A percentile compares a stretch with the other conserved stretches of the same genome.
phyloP scores from a whole-genome alignment of 2,329 filamentous ascomycete genomes.

The Neoscytalidium dimidiatum region DNA sequence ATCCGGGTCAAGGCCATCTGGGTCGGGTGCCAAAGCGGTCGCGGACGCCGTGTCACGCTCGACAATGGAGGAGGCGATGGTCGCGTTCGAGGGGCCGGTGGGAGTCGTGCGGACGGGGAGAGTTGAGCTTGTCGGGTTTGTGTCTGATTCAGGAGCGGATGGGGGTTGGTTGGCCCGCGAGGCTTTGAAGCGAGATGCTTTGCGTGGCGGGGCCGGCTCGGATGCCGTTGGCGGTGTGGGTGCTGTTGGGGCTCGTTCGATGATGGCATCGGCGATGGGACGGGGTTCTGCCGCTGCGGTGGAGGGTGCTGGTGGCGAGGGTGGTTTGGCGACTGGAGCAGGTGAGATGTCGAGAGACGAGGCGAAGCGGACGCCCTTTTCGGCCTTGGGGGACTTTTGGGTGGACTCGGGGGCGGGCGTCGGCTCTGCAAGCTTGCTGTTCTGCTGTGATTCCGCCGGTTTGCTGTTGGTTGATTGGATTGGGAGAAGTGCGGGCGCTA shows the following conservation, averaged over 20 bases:
- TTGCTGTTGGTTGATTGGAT: background rate
- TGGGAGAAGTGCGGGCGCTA: slow-evolving; percentile 12
- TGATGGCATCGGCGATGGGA: slow-evolving; percentile 36
- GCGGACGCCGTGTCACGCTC: slow-evolving; percentile 48
- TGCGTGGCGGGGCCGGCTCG: slow-evolving; percentile 22
- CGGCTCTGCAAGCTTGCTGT: slow-evolving; percentile 25
- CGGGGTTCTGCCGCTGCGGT: slow-evolving; percentile 10
- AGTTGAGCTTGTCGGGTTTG: background rate
- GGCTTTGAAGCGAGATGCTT: slow-evolving; percentile 45
- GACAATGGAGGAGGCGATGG: slow-evolving; percentile 61
- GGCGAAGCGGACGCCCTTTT: slow-evolving; percentile 82
- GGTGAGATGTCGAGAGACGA: slow-evolving; percentile 70
- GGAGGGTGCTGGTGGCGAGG: background rate
- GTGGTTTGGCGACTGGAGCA: slow-evolving; percentile 25
- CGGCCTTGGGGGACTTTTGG: background rate
- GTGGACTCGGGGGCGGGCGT: slow-evolving; percentile 38
- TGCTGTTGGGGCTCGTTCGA: slow-evolving; percentile 31
- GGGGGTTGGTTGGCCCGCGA: slow-evolving; percentile 24
- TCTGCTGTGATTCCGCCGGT: slow-evolving; percentile 19
- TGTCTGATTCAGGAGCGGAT: background rate
- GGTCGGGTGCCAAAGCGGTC: slow-evolving; percentile 32
- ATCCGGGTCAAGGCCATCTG: slow-evolving; percentile 63
- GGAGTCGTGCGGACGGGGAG: slow-evolving; percentile 34
- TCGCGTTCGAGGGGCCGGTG: slow-evolving; percentile 45
- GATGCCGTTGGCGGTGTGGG: slow-evolving; percentile 20